Evolutionary conservation across 129 eudicot species (phyloP).

Genomic region (Tagetes erecta): DNA sequence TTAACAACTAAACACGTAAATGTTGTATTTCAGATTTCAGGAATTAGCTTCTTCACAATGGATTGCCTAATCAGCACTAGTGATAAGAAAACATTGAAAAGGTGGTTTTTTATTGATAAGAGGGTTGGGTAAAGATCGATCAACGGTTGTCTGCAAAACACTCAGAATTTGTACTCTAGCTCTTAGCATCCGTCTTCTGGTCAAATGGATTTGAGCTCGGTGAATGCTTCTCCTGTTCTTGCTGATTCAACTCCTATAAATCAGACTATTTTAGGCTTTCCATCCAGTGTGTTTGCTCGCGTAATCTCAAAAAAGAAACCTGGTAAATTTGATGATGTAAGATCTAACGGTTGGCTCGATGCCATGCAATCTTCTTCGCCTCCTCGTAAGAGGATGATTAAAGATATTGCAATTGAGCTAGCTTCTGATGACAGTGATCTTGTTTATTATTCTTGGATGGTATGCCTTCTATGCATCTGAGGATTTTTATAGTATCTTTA

Average conservation of each 20-base stretch:
- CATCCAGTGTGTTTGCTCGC: slow-evolving; percentile 42
- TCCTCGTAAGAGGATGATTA: slow-evolving; percentile 60
- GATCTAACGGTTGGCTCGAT: slow-evolving; percentile 79
- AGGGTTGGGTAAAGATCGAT: slow-evolving; percentile 49
- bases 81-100: slow-evolving; percentile 67
- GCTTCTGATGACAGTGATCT: slow-evolving; percentile 57
- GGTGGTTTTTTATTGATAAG: slow-evolving; percentile 81
- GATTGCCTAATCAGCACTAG: slow-evolving; percentile 51
- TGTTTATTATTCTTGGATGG: slow-evolving; percentile 72
- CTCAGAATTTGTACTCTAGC: slow-evolving; percentile 12
- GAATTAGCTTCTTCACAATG: slow-evolving; percentile 43
- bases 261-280: slow-evolving; percentile 54
- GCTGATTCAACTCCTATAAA: slow-evolving; percentile 57
- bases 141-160: background rate
- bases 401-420: slow-evolving; percentile 46
- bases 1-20: background rate
- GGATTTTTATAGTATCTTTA: background rate
- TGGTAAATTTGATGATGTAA: slow-evolving; percentile 64
- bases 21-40: slow-evolving; percentile 44
- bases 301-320: slow-evolving; percentile 58
- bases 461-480: slow-evolving; percentile 22
- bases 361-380: slow-evolving; percentile 91
- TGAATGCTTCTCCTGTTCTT: slow-evolving; percentile 64
- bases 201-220: slow-evolving; percentile 59
- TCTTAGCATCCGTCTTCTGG: slow-evolving; percentile 2